These are phyloP conservation scores for Populus hybrid DNA, from an alignment of 441 rosid species.

Conservation along the genomic window DNA sequence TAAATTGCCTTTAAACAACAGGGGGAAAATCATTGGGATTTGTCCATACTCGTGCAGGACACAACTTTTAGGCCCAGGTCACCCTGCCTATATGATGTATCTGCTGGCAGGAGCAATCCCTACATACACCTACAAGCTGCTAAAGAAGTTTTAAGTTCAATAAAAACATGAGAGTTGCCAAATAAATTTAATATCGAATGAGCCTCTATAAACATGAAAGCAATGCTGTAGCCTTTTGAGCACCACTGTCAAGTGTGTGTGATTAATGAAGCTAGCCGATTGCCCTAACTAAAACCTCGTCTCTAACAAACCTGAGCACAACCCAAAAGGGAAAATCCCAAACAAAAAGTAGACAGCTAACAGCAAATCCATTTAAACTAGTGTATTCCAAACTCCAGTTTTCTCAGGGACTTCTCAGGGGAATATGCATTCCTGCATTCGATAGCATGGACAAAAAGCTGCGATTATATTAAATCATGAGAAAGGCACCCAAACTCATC, in stretches of 20 bases:
- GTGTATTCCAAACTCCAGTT: not conserved
- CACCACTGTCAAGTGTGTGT: not conserved
- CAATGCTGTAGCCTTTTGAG: not conserved
- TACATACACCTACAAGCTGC: not conserved
- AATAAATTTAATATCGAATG: not conserved
- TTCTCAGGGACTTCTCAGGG: not conserved
- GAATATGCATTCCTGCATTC: not conserved
- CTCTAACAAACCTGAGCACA: not conserved
- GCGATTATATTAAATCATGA: not conserved
- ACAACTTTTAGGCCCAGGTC: not conserved
- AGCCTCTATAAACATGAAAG: not conserved
- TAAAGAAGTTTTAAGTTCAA: conserved; percentile 5
- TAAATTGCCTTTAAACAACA: not conserved
- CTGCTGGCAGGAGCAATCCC: not conserved
- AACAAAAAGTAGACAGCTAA: not conserved
- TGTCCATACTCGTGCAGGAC: not conserved
- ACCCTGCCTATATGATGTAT: not conserved
- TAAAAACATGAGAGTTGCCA: not conserved
- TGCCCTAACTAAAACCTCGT: not conserved
- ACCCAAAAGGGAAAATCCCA: not conserved
- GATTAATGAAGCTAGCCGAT: not conserved
- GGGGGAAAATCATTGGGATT: not conserved
- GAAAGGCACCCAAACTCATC: not conserved
- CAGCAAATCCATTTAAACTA: not conserved
- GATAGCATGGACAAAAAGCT: not conserved